Evolutionary conservation across 2,329 filamentous ascomycete genomes (phyloP).

Genomic region (Monosporascus sp.): DNA sequence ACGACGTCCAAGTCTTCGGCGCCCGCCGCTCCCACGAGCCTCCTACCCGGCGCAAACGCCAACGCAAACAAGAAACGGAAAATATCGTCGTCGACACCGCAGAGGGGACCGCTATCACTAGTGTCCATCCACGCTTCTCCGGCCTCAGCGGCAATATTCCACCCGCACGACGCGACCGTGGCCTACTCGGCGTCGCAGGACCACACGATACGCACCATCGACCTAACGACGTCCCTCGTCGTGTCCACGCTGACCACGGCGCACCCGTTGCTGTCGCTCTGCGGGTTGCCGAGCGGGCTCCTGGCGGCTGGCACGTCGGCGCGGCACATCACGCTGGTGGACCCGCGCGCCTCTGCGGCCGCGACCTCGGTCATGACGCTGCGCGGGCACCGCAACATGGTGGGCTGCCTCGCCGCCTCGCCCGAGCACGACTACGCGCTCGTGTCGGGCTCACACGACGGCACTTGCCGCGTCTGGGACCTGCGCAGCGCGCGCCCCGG

Average conservation of each 20-base stretch:
- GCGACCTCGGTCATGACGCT: constrained; percentile 84
- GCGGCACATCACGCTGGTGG: constrained; percentile 86
- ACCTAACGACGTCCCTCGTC: constrained; percentile 72
- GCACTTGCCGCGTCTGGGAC: constrained; percentile 92
- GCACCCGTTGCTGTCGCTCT: constrained; percentile 75
- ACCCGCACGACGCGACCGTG: constrained; percentile 77
- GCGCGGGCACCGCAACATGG: constrained; percentile 77
- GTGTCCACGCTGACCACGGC: constrained; percentile 81
- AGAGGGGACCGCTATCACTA: constrained; percentile 73
- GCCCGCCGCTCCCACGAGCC: constrained; percentile 64
- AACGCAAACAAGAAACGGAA: constrained; percentile 72
- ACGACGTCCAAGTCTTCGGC: constrained; percentile 71
- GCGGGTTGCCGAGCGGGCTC: constrained; percentile 62
- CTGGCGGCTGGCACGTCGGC: constrained; percentile 74
- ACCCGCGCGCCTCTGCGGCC: constrained; percentile 74
- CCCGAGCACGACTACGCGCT: constrained; percentile 73
- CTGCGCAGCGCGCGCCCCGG: constrained; percentile 63
- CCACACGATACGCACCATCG: constrained; percentile 85
- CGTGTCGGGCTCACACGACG: constrained; percentile 85
- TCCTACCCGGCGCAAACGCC: constrained; percentile 61
- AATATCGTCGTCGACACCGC: constrained; percentile 50
- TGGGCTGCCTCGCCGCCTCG: constrained; percentile 43
- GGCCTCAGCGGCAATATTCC: constrained; percentile 78
- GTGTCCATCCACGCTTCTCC: constrained; percentile 67
- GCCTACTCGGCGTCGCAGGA: constrained; percentile 90